Base-by-base conservation (phyloP, 1,139 yeast species). In the Kodamaea derodonti region DNA sequence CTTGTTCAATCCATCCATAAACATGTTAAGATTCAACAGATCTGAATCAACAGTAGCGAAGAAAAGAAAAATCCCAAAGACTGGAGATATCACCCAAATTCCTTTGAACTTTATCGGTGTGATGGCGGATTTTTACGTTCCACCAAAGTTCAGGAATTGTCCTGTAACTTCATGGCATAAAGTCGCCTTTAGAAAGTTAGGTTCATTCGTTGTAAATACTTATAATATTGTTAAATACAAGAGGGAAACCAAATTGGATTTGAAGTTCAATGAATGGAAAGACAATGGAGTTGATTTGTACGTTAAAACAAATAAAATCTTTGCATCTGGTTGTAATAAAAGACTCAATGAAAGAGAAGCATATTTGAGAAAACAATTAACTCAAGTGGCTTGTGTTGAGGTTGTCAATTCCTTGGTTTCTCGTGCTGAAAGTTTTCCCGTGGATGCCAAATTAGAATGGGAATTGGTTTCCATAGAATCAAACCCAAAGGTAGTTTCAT, bases 401-500 rank as follows among this genome's bases (percentile, higher is more conserved):
- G 79, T 65, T 3, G 49, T 59, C 32, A 55, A 56, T 27, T 52
- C 55, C 15, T 56, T 69, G 39, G 43, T 49, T 17, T 52, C 51
- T 26, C 73, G 42, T 72, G 85, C 7, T 49, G 80, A 35, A 60
- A 65, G 35, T 20, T 66, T 87, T 38, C 95, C 96, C 14, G 56
- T 62, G 13, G 69, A 72, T 40, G 66, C 77, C 27, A 70, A 72
- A 40, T 65, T 86, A 41, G 77, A 75, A 35, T 88, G 97, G 97
- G 83, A 84, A 48, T 67, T 88, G 35, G 61, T 80, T 27, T 77
- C 80, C 43, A 78, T 87, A 50, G 83, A 78, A 45, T 63, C 70
- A 20, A 73, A 78, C 35, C 97, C 97, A 24, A 84, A 81, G 56
- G 67, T 87, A 27, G 69, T 84, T 34, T 70, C 80, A 3, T 75